Evolutionary conservation across 192 early-diverging fungal genomes (phyloP), one percentile per base, ranked within the genome.

Genomic region (Backusella sp.): DNA sequence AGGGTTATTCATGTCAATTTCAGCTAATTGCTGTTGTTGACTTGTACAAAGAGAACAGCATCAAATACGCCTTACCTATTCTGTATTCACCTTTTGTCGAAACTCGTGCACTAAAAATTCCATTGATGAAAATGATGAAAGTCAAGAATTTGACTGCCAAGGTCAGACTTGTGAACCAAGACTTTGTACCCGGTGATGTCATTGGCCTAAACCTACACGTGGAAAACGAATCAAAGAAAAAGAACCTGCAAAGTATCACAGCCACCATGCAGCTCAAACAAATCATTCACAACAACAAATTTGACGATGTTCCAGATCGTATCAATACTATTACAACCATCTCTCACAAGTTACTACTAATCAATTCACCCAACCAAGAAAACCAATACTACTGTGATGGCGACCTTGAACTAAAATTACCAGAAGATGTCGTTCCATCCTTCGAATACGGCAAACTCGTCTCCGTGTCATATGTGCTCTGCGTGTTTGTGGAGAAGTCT

Each of bases 181-280:
- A 77, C 4, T 77, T 66, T 66, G 76, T 77, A 23, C 56, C 62
- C 0, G 52, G 65, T n/a, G 76, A 77, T 65, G 37, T 41, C 37
- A 69, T 69, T 41, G 11, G 19, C 3, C 15, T 69, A 39, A 69
- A 35, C 1, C 35, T 69, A 39, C 68, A 39, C 21, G 68, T 41
- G 12, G 34, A 68, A 4, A 68, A 36, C 19, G 11, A 68, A 19
- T 37, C 37, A 21, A 37, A 36, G 21, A 69, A 69, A 69, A 37
- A 37, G 21, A 69, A 23, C 68, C 7, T 41, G 2, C 34, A 69
- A 69, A 35, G 19, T 23, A 17, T 69, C 12, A 37, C 68, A 69
- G 37, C 12, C 17, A 69, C 68, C 37, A 37, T 37, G 34, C 68
- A 69, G 34, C 19, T 69, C 68, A 69, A 69, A 21, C 68, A 39